phyloP scores from a whole-genome alignment of 1,139 yeast genomes.

The Kluyveromyces marxianus region DNA sequence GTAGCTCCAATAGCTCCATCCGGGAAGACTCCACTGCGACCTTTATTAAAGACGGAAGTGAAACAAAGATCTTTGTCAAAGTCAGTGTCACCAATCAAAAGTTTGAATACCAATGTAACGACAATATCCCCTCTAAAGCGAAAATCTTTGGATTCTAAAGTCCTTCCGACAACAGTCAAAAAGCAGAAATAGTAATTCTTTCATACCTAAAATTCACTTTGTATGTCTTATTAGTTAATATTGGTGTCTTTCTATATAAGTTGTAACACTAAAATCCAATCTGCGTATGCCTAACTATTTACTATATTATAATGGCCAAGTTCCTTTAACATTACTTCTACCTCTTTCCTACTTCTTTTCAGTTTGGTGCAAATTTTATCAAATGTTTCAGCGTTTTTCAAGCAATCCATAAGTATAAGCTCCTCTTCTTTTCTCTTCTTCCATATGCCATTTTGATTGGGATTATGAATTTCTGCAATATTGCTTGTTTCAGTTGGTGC shows the following conservation, averaged over 20 bases:
- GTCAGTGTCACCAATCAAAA: constrained; percentile 11
- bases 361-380: constrained; percentile 71
- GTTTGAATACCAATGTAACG: constrained; percentile 7
- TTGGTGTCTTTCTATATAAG: constrained; percentile 1
- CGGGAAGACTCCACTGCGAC: constrained; percentile 17
- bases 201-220: neutral
- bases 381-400: constrained; percentile 53
- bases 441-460: constrained; percentile 14
- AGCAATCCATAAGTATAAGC: constrained; percentile 37
- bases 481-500: constrained; percentile 7
- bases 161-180: constrained; percentile 8
- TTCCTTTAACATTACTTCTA: constrained; percentile 41
- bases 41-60: constrained; percentile 1
- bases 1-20: constrained; percentile 15
- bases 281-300: constrained; percentile 21
- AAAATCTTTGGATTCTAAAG: constrained; percentile 5
- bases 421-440: constrained; percentile 31
- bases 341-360: constrained; percentile 47
- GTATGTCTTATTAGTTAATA: neutral
- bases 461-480: constrained; percentile 14
- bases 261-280: neutral
- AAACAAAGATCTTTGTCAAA: constrained; percentile 5
- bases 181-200: neutral
- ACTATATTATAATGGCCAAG: constrained; percentile 33
- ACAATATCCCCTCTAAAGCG: constrained; percentile 8